phyloP scores from a whole-genome alignment of 2,329 filamentous ascomycete species.

The Colletotrichum destructivum region DNA sequence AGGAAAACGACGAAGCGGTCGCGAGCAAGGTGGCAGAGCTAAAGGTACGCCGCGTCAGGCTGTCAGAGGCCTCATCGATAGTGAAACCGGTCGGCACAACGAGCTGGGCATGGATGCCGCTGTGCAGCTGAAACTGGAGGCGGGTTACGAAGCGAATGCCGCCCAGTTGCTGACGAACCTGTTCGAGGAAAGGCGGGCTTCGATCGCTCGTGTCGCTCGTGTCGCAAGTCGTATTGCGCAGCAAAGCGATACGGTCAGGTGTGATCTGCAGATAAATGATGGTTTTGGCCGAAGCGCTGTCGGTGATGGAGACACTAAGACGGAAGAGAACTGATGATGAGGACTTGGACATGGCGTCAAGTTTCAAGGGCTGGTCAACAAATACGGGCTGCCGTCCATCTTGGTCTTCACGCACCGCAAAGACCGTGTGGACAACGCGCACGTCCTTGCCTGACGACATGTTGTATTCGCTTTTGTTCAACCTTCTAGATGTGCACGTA shows the following conservation, averaged over 20 bases:
- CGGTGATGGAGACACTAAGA: neutral
- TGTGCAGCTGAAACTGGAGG: slow-evolving; percentile 25
- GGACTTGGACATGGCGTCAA: neutral
- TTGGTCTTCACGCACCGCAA: neutral
- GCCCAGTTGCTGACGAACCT: neutral
- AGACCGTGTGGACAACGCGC: neutral
- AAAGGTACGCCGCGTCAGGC: neutral
- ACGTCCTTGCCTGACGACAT: neutral
- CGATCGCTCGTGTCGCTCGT: neutral
- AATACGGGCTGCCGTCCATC: neutral
- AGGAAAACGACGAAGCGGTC: slow-evolving; percentile 4
- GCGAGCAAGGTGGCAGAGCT: slow-evolving; percentile 2
- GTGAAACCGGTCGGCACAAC: slow-evolving; percentile 7
- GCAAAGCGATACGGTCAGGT: neutral
- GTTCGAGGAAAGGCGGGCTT: neutral
- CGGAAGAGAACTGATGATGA: neutral
- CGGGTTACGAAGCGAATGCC: slow-evolving; percentile 7
- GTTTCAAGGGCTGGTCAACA: neutral
- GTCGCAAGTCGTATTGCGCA: neutral
- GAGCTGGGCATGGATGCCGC: slow-evolving; percentile 7
- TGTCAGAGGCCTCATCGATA: neutral
- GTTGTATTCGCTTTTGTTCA: neutral
- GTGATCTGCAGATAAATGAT: slow-evolving; percentile 6
- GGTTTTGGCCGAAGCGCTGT: neutral
- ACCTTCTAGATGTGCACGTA: neutral